Evolutionary conservation across 2,329 filamentous ascomycete species (phyloP).

Genomic region (Botrytis byssoidea): DNA sequence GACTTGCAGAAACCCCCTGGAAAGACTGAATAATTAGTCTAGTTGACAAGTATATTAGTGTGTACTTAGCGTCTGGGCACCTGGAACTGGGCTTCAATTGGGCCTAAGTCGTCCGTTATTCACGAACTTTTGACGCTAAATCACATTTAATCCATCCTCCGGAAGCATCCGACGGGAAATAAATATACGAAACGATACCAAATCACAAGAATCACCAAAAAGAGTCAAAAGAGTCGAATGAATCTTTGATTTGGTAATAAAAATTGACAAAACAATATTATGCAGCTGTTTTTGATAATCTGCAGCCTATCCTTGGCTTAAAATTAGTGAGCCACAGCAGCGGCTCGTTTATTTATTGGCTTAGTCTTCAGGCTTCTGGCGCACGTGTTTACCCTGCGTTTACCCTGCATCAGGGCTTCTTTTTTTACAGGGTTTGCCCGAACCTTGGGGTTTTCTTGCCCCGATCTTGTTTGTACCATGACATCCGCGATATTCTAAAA

Average conservation of each 20-base stretch:
- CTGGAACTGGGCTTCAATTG: not conserved
- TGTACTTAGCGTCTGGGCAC: not conserved
- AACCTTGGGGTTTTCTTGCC: not conserved
- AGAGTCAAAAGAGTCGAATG: not conserved
- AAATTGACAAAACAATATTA: conserved; percentile 6
- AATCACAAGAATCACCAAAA: not conserved
- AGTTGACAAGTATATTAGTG: not conserved
- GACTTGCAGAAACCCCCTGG: not conserved
- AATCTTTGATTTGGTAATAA: not conserved
- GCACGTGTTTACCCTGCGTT: conserved; percentile 4
- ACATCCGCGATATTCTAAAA: not conserved
- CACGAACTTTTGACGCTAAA: not conserved
- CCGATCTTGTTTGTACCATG: not conserved
- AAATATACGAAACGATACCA: not conserved
- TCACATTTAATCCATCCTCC: not conserved
- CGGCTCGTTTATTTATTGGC: conserved; percentile 20
- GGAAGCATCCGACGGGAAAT: not conserved
- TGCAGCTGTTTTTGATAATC: not conserved
- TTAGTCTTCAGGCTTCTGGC: not conserved
- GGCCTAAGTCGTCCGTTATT: not conserved
- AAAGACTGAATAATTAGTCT: not conserved
- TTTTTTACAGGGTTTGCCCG: not conserved
- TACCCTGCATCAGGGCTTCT: not conserved
- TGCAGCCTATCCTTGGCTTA: conserved; percentile 2
- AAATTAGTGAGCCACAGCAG: conserved; percentile 4